These are phyloP conservation scores for Basipetospora chlamydospora DNA, from an alignment of 2,329 filamentous ascomycete genomes.

Conservation along the genomic window DNA sequence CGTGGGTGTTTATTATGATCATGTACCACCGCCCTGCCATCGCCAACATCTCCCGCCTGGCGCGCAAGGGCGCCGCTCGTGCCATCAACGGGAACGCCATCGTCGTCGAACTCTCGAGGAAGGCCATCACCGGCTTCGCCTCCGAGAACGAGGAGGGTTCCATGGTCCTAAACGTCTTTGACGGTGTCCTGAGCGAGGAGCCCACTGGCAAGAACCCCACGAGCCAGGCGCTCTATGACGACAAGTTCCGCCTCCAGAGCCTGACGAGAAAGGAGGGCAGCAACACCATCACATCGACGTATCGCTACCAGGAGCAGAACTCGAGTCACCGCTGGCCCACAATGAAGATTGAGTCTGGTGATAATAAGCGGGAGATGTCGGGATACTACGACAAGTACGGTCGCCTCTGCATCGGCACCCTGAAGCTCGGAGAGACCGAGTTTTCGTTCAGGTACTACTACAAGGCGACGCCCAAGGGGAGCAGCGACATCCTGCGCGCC, in stretches of 20 bases:
- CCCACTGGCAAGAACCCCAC: conserved; percentile 11
- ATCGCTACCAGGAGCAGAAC: conserved; percentile 12
- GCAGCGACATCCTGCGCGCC: conserved; percentile 18
- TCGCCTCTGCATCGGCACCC: conserved; percentile 16
- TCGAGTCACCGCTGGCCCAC: conserved; percentile 12
- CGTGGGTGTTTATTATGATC: conserved; percentile 17
- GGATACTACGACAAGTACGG: conserved; percentile 21
- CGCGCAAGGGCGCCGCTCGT: conserved; percentile 16
- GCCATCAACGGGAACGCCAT: conserved; percentile 15
- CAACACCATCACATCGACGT: conserved; percentile 10
- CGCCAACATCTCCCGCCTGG: conserved; percentile 17
- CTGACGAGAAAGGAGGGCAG: conserved; percentile 11
- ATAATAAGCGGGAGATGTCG: conserved; percentile 10
- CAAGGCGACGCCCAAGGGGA: conserved; percentile 17
- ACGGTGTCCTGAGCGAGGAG: conserved; percentile 11
- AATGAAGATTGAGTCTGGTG: conserved; percentile 13
- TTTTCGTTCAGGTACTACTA: conserved; percentile 22
- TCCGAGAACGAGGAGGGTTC: conserved; percentile 11
- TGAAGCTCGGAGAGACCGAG: conserved; percentile 13
- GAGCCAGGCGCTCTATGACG: conserved; percentile 16
- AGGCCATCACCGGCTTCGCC: conserved; percentile 18
- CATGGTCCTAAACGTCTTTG: conserved; percentile 16
- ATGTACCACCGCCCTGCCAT: conserved; percentile 19
- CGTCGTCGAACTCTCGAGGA: conserved; percentile 16
- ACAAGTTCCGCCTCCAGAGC: conserved; percentile 13